These are phyloP conservation scores for Suhomyces xylopsoci DNA, from an alignment of 805 yeast species.

Conservation along the genomic window DNA sequence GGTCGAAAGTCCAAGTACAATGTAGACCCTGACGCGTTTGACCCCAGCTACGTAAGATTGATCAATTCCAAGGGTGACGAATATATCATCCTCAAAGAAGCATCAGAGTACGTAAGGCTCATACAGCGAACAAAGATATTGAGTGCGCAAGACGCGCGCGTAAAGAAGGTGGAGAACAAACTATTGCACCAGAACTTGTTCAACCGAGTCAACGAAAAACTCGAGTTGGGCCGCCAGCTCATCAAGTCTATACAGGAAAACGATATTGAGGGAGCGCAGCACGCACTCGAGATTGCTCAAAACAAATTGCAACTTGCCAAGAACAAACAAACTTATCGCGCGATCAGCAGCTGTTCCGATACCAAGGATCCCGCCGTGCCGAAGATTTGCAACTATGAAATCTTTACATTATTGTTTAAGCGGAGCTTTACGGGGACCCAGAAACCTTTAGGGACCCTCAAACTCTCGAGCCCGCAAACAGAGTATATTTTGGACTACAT, in stretches of 20 bases:
- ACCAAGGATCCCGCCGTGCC: neutral
- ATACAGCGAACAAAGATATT: slow-evolving; percentile 17
- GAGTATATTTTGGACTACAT: slow-evolving; percentile 16
- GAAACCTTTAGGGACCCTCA: slow-evolving; percentile 8
- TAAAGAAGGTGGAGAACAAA: slow-evolving; percentile 18
- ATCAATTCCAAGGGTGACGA: slow-evolving; percentile 38
- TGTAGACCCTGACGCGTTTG: slow-evolving; percentile 12
- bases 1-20: slow-evolving; percentile 36
- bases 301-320: slow-evolving; percentile 18
- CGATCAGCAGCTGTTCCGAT: neutral
- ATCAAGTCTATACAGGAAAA: slow-evolving; percentile 8
- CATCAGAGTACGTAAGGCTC: slow-evolving; percentile 22
- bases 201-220: slow-evolving; percentile 24
- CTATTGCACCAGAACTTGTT: slow-evolving; percentile 23
- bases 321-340: slow-evolving; percentile 13
- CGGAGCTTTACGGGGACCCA: slow-evolving; percentile 12
- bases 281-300: slow-evolving; percentile 8
- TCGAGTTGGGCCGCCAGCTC: slow-evolving; percentile 23
- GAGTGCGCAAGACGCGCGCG: slow-evolving; percentile 14
- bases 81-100: slow-evolving; percentile 36
- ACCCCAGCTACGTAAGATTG: slow-evolving; percentile 19
- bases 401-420: slow-evolving; percentile 10
- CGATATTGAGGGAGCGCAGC: slow-evolving; percentile 7
- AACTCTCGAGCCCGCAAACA: slow-evolving; percentile 4
- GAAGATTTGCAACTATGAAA: neutral